Evolutionary conservation across 345 rosid genomes (phyloP), one percentile per base, ranked within the genome.

Genomic region (Erodium maritimum): DNA sequence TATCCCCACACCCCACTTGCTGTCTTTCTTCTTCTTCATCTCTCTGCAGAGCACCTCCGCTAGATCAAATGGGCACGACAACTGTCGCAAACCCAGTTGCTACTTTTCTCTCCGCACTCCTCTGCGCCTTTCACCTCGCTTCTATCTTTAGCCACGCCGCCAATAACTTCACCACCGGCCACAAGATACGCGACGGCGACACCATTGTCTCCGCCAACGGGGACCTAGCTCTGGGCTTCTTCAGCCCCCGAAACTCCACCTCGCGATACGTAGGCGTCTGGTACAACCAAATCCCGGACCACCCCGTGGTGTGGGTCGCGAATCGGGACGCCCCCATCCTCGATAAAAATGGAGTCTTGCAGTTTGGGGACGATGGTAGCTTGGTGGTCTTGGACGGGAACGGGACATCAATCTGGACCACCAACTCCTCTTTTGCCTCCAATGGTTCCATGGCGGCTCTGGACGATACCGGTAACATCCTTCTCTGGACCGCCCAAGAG

Each of bases 301-400:
- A 48, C 18, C 24, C 86, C 0, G 62, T 74, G 23, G 75, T 84
- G 1, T 86, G 96, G 95, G 79, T 86, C 10, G 96, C 95, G 10
- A 89, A 89, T 60, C 77, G 88, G 68, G 78, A 77, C 2, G 64
- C 0, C 1, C 86, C 95, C 3, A 59, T 90, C 16, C 61, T 71
- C 3, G 77, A 68, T 51, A 33, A 19, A 45, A 65, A 53, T 16
- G 95, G 95, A 17, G 68, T 63, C 62, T 67, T 89, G 0, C 66
- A 64, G 0, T 64, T 90, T 4, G 75, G 57, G 56, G 60, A 63
- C 45, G 78, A 82, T 23, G 95, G 95, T 0, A 80, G 80, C 52
- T 75, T 87, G 64, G 61, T 69, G 16, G 66, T 87, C 23, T 16
- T 45, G 23, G 70, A 90, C 60, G 85, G 86, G 0, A 61, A 58